Evolutionary conservation across 2,329 filamentous ascomycete species (phyloP).

Genomic region (Boeremia exigua): DNA sequence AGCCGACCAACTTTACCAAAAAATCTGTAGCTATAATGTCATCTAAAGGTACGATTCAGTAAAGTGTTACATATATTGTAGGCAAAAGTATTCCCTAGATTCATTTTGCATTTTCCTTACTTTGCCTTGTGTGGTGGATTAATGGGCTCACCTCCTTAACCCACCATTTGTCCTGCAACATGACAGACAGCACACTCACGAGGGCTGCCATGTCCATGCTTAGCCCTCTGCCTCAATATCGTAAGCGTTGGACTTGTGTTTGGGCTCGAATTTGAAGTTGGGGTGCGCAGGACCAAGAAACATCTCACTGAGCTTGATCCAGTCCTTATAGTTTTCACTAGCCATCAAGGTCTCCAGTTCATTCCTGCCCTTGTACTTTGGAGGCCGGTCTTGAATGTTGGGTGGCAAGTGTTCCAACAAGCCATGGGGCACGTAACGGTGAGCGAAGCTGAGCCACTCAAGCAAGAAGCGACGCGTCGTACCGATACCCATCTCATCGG

Average conservation of each 20-base stretch:
- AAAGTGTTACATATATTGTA: too few species aligned
- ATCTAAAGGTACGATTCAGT: too few species aligned
- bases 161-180: too few species aligned
- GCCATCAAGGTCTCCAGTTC: slow-evolving; percentile 93
- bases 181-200: background rate
- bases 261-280: slow-evolving; percentile 92
- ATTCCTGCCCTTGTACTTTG: slow-evolving; percentile 80
- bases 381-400: slow-evolving; percentile 85
- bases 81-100: too few species aligned
- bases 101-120: too few species aligned
- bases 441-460: slow-evolving; percentile 93
- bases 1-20: too few species aligned
- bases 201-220: background rate
- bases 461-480: slow-evolving; percentile 90
- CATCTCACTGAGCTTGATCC: slow-evolving; percentile 99
- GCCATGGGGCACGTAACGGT: slow-evolving; percentile 89
- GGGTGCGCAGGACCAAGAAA: slow-evolving; percentile 90
- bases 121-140: too few species aligned
- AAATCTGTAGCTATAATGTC: too few species aligned
- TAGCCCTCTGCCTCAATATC: slow-evolving; percentile 67
- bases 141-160: too few species aligned
- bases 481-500: slow-evolving; percentile 91
- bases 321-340: slow-evolving; percentile 92
- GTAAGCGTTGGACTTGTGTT: slow-evolving; percentile 95
- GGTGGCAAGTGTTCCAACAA: slow-evolving; percentile 88